Evolutionary conservation across 1,284 basidiomycete species (phyloP).

Genomic region (Violaceomyces palustris): DNA sequence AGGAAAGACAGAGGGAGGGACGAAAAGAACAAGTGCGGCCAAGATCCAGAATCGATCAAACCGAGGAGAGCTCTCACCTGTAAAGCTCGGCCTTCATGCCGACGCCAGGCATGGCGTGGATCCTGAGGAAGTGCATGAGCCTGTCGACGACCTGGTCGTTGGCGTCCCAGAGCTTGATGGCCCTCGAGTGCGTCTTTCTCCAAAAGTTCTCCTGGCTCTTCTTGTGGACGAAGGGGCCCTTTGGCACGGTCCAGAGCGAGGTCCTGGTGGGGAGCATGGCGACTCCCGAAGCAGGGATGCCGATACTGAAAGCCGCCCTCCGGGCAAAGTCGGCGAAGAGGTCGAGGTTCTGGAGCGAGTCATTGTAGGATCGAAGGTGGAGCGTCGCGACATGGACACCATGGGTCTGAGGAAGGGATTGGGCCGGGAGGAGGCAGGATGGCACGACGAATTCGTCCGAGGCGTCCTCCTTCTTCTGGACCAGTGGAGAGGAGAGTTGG

Average conservation of each 20-base stretch:
- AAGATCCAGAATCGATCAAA: too few relatives aligned
- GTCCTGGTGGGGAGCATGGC: conserved; percentile 71
- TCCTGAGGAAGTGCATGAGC: conserved; percentile 75
- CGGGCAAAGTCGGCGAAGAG: conserved; percentile 79
- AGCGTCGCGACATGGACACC: conserved; percentile 74
- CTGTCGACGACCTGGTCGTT: conserved; percentile 71
- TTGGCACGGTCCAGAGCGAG: conserved; percentile 78
- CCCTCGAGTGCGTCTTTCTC: conserved; percentile 72
- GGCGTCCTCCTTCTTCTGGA: conserved; percentile 5
- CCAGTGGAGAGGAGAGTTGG: too few relatives aligned
- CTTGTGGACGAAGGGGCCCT: conserved; percentile 86
- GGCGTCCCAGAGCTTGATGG: conserved; percentile 86
- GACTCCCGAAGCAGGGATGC: conserved; percentile 71
- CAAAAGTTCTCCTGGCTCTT: conserved; percentile 96
- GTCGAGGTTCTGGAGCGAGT: conserved; percentile 60
- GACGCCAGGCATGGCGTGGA: conserved; percentile 76
- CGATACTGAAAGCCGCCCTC: conserved; percentile 76
- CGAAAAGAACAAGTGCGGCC: too few relatives aligned
- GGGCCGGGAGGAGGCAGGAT: conserved; percentile 18
- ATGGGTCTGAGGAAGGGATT: conserved; percentile 57
- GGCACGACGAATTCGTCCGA: conserved; percentile 22
- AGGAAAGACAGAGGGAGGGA: too few relatives aligned
- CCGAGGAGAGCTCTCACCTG: too few relatives aligned
- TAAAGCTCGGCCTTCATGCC: conserved; percentile 77
- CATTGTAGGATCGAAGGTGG: conserved; percentile 70